These are phyloP conservation scores for Camellia oleifera DNA, from an alignment of 179 eudicot species.

Conservation along the genomic window DNA sequence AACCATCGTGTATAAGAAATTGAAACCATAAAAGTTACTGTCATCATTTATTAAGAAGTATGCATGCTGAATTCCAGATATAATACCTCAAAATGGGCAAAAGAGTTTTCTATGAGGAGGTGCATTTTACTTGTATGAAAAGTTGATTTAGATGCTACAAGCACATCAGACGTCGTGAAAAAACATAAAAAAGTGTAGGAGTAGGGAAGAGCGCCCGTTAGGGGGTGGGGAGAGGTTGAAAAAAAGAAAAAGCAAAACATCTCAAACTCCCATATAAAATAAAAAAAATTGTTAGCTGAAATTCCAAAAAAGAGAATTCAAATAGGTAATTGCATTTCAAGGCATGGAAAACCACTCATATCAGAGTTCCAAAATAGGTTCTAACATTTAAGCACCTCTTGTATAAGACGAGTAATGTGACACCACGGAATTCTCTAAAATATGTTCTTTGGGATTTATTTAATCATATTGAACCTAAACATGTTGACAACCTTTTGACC, in stretches of 20 bases:
- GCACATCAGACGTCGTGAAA: neutral
- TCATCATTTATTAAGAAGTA: neutral
- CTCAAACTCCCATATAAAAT: neutral
- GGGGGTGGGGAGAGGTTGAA: neutral
- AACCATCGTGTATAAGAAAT: neutral
- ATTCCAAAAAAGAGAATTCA: neutral
- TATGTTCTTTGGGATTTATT: too few relatives aligned
- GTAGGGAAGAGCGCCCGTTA: neutral
- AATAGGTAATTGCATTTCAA: neutral
- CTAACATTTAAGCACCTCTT: too few relatives aligned
- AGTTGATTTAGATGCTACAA: neutral
- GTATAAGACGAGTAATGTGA: too few relatives aligned
- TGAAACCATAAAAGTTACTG: neutral
- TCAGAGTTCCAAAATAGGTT: neutral
- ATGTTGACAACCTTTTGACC: too few relatives aligned
- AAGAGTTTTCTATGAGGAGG: neutral
- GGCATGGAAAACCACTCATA: neutral
- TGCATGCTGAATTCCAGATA: neutral
- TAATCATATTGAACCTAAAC: too few relatives aligned
- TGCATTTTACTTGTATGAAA: neutral
- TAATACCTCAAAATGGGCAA: neutral
- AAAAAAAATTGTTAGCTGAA: neutral
- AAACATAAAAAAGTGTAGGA: too few relatives aligned
- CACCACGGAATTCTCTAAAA: too few relatives aligned
- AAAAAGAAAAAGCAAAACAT: neutral